A percentile compares a stretch with the other conserved stretches of the same genome.
phyloP scores from a whole-genome alignment of 208 protist species.

The Acanthamoeba royreba region DNA sequence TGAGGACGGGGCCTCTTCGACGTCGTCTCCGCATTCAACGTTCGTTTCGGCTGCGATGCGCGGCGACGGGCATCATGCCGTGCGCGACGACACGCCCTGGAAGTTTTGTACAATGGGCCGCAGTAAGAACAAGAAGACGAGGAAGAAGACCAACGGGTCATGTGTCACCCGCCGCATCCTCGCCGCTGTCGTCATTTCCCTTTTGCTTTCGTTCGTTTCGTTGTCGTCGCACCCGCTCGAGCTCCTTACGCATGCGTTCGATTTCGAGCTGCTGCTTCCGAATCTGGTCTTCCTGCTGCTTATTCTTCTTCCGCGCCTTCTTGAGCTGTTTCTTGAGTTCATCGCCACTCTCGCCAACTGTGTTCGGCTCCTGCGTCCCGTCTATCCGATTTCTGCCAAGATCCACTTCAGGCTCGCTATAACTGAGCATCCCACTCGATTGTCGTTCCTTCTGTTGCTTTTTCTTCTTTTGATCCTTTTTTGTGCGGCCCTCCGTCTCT shows the following conservation, averaged over 20 bases:
- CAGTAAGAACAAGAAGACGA: too few relatives aligned
- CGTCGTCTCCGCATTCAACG: too few relatives aligned
- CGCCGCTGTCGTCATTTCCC: not conserved
- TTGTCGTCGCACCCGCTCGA: not conserved
- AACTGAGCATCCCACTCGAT: not conserved
- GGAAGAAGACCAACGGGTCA: too few relatives aligned
- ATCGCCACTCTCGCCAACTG: not conserved
- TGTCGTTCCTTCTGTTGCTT: not conserved
- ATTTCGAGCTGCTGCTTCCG: not conserved
- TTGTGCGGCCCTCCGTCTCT: not conserved
- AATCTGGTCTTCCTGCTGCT: not conserved
- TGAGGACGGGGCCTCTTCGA: too few relatives aligned
- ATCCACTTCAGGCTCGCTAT: not conserved
- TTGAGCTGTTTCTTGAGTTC: not conserved
- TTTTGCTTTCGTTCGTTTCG: not conserved
- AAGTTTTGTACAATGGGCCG: too few relatives aligned
- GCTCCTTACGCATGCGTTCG: not conserved
- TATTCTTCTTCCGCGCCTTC: conserved; percentile 8
- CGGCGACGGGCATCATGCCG: too few relatives aligned
- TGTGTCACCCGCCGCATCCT: not conserved
- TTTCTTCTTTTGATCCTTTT: not conserved
- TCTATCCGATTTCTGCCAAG: not conserved
- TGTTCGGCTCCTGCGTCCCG: too few relatives aligned
- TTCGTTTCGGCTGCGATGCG: too few relatives aligned
- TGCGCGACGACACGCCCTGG: too few relatives aligned